Percentiles rank a stretch among this genome's conserved stretches.
Evolutionary conservation across 331 rosid species (phyloP).

Genomic region (Phaseolus coccineus): DNA sequence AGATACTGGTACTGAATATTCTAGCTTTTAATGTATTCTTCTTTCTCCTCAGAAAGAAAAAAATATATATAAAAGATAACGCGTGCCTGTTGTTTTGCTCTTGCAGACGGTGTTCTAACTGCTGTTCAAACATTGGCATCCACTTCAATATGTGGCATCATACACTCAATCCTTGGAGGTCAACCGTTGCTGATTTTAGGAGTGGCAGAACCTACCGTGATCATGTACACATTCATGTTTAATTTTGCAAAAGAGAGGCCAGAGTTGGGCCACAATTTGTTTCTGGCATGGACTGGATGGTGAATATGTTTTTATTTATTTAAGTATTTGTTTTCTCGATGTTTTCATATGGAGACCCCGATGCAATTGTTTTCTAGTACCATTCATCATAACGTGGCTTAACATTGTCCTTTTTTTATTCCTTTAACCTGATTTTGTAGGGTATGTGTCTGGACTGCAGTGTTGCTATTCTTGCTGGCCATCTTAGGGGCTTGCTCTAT

Average conservation of each 20-base stretch:
- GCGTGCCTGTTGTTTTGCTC: background rate
- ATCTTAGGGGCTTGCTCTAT: slow-evolving; percentile 96
- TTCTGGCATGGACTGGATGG: slow-evolving; percentile 98
- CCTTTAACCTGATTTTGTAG: slow-evolving; percentile 52
- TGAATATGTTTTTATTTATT: slow-evolving; percentile 33
- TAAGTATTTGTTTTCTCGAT: background rate
- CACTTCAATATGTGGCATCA: slow-evolving; percentile 88
- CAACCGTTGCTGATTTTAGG: slow-evolving; percentile 94
- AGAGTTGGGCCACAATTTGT: slow-evolving; percentile 76
- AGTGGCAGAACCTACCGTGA: slow-evolving; percentile 99
- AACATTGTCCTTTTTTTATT: slow-evolving; percentile 14
- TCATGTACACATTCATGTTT: slow-evolving; percentile 98
- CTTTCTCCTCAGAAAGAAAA: background rate
- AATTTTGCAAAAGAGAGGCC: slow-evolving; percentile 87
- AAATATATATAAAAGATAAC: background rate
- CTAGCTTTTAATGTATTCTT: background rate
- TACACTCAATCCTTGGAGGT: slow-evolving; percentile 95
- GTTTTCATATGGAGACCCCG: background rate
- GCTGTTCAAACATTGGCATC: slow-evolving; percentile 97
- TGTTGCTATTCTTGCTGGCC: slow-evolving; percentile 75
- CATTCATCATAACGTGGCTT: background rate
- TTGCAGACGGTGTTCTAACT: slow-evolving; percentile 88
- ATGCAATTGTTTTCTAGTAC: slow-evolving; percentile 4
- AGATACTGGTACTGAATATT: slow-evolving; percentile 70
- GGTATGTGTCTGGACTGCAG: slow-evolving; percentile 98